These are phyloP conservation scores for Ceratocystis cacaofunesta DNA, from an alignment of 2,329 filamentous ascomycete genomes.

Conservation along the genomic window DNA sequence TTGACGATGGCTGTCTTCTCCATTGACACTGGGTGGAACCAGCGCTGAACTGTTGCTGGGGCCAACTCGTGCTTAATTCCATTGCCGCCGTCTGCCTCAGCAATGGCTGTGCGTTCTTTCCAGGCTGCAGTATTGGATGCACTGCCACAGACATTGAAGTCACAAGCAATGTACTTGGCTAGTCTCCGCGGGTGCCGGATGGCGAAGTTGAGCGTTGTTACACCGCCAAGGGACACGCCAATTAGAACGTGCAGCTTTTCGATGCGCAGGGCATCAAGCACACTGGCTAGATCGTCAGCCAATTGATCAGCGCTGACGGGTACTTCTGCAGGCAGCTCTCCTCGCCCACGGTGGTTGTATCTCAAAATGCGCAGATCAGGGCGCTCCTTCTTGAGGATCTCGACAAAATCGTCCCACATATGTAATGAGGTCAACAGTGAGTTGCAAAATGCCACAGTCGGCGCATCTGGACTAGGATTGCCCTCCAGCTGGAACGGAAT, in stretches of 20 bases:
- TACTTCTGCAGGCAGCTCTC: slow-evolving; percentile 31
- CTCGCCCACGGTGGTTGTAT: slow-evolving; percentile 61
- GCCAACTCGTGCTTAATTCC: slow-evolving; percentile 52
- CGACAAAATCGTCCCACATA: slow-evolving; percentile 69
- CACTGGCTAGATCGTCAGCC: slow-evolving; percentile 47
- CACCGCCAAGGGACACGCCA: slow-evolving; percentile 70
- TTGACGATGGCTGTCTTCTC: slow-evolving; percentile 31
- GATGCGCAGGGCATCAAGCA: slow-evolving; percentile 58
- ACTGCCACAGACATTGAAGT: slow-evolving; percentile 62
- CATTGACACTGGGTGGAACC: slow-evolving; percentile 53
- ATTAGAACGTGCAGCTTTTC: slow-evolving; percentile 50
- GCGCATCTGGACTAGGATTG: slow-evolving; percentile 48
- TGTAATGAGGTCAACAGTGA: slow-evolving; percentile 61
- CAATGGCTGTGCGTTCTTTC: slow-evolving; percentile 58
- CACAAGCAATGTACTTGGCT: slow-evolving; percentile 52
- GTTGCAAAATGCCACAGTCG: slow-evolving; percentile 62
- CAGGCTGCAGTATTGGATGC: slow-evolving; percentile 63
- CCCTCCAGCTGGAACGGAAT: slow-evolving; percentile 67
- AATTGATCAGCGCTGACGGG: slow-evolving; percentile 49
- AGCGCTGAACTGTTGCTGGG: slow-evolving; percentile 54
- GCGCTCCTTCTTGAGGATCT: slow-evolving; percentile 42
- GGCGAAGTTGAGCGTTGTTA: slow-evolving; percentile 58
- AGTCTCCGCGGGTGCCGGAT: slow-evolving; percentile 49
- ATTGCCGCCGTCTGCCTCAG: slow-evolving; percentile 39
- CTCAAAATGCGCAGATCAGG: slow-evolving; percentile 58